These are phyloP conservation scores for Blastocladiella emersonii DNA, from an alignment of 371 early-diverging fungal species.

Conservation along the genomic window DNA sequence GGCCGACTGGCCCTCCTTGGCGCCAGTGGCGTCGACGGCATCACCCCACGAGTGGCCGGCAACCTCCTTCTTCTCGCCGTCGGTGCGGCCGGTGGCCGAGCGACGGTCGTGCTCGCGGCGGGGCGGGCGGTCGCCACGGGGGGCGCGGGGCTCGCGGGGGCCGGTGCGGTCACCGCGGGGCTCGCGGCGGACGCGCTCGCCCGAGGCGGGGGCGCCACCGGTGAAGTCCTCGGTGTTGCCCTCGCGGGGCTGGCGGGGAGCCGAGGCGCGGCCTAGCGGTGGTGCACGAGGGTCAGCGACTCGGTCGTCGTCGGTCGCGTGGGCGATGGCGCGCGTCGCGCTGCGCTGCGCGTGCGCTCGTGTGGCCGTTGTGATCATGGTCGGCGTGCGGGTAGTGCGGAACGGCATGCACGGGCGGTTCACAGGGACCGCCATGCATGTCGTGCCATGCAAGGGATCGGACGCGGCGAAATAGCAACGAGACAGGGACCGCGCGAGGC, in stretches of 20 bases:
- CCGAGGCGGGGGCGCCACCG: not conserved
- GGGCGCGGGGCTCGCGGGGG: constrained; percentile 18
- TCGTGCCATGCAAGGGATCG: too few species aligned
- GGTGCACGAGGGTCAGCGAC: not conserved
- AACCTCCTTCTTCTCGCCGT: constrained; percentile 66
- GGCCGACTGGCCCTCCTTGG: constrained; percentile 27
- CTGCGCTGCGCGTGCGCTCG: too few species aligned
- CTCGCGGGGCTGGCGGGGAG: not conserved
- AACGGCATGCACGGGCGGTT: too few species aligned
- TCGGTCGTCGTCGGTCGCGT: too few species aligned
- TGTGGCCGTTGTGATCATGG: too few species aligned
- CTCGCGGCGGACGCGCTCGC: constrained; percentile 7
- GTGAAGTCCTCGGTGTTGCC: not conserved
- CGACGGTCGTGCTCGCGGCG: constrained; percentile 73
- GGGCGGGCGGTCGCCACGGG: constrained; percentile 23
- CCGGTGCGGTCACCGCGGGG: constrained; percentile 25
- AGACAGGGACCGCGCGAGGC: too few species aligned
- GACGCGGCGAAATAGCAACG: too few species aligned
- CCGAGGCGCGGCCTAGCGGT: not conserved
- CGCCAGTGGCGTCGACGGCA: constrained; percentile 16
- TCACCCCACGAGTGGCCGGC: constrained; percentile 67
- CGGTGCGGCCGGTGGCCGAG: constrained; percentile 50
- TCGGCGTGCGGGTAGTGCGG: too few species aligned
- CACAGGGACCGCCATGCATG: too few species aligned
- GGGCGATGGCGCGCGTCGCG: too few species aligned